Percentiles rank a stretch among this genome's conserved stretches.
Evolutionary conservation across 2,329 filamentous ascomycete species (phyloP).

Genomic region (Orbilia brochopaga): DNA sequence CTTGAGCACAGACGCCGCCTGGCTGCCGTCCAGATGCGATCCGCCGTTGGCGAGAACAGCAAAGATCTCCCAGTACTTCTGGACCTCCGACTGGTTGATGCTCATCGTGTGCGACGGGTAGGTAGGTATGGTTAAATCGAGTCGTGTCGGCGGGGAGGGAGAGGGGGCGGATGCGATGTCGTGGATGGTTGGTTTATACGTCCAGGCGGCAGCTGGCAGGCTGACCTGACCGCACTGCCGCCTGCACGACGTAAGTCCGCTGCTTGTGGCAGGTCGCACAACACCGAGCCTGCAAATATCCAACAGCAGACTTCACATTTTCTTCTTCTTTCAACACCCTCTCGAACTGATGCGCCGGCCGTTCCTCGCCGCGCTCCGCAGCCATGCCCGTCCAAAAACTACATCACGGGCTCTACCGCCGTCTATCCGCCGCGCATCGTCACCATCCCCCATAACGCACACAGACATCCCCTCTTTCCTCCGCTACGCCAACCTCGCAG

Average conservation of each 20-base stretch:
- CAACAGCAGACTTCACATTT: constrained; percentile 14
- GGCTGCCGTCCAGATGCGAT: constrained; percentile 70
- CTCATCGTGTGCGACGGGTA: constrained; percentile 18
- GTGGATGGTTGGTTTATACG: neutral
- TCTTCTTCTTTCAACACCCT: neutral
- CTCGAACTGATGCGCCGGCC: constrained; percentile 1
- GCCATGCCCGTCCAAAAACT: constrained; percentile 59
- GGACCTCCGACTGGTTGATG: constrained; percentile 64
- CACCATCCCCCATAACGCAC: constrained; percentile 61
- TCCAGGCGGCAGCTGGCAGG: constrained; percentile 3
- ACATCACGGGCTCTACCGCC: neutral
- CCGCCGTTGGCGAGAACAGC: constrained; percentile 70
- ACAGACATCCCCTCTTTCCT: constrained; percentile 70
- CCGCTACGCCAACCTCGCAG: constrained; percentile 66
- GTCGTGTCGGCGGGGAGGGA: neutral
- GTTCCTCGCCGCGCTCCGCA: constrained; percentile 5
- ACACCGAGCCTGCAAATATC: constrained; percentile 31
- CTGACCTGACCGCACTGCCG: constrained; percentile 1
- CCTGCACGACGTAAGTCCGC: constrained; percentile 26
- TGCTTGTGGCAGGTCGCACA: constrained; percentile 14
- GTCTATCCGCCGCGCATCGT: constrained; percentile 57
- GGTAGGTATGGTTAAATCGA: neutral
- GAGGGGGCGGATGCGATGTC: neutral
- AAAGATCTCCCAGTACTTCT: constrained; percentile 82
- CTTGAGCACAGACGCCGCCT: constrained; percentile 74